Conservation (phyloP, 305 asterid species). For the Rubia balearica region DNA sequence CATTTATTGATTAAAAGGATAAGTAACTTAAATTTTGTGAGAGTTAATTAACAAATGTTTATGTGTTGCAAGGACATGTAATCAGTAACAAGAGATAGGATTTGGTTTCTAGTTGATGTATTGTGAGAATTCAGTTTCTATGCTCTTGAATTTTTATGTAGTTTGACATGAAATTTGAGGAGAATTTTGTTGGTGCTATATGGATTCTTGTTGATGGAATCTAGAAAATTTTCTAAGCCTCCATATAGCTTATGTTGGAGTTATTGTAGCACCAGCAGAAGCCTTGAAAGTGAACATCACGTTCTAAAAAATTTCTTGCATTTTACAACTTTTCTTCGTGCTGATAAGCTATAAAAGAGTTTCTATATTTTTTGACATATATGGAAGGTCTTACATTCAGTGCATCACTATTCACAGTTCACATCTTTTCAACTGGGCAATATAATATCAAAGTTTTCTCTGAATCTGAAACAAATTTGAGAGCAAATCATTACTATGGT, state of each 20-base stretch:
- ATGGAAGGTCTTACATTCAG: background rate
- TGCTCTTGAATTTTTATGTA: too few species aligned
- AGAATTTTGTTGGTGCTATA: too few species aligned
- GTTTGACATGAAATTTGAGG: too few species aligned
- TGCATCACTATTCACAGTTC: background rate
- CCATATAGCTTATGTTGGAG: background rate
- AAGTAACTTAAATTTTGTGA: too few species aligned
- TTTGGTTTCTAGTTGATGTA: too few species aligned
- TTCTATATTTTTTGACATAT: background rate
- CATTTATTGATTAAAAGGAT: too few species aligned
- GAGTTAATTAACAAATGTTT: too few species aligned
- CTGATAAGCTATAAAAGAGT: background rate
- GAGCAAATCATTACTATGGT: background rate
- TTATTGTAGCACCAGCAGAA: background rate
- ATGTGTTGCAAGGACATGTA: too few species aligned
- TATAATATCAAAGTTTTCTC: too few species aligned
- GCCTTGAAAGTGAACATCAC: background rate
- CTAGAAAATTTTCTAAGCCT: background rate
- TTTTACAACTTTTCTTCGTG: background rate
- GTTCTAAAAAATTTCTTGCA: background rate
- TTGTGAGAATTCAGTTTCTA: too few species aligned
- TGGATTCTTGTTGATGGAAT: background rate
- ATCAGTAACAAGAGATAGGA: too few species aligned
- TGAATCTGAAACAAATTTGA: background rate
- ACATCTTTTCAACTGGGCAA: background rate